Evolutionary conservation across 257 asterid species (phyloP), one percentile per base, ranked within the genome.

Genomic region (Solanum commersonii): DNA sequence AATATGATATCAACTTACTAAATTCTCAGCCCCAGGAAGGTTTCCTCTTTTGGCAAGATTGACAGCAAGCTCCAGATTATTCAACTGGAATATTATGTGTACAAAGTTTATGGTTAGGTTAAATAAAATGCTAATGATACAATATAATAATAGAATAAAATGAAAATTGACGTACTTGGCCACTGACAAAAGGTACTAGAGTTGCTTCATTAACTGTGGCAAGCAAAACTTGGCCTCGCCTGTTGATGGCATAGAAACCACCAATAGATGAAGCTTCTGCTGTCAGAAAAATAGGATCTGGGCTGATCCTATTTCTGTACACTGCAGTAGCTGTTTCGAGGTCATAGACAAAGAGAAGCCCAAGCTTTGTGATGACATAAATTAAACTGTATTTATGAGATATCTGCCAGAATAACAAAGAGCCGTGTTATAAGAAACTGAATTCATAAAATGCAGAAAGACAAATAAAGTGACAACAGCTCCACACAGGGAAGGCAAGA

Each of bases 41-140:
- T 97, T 97, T 92, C 99, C 99, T 90, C 99, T 94, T 93, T 95
- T 97, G 86, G 99, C 99, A 87, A 97, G 98, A 91, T 92, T 97
- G 86, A 97, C 99, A 76, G 99, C 99, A 91, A 97, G 99, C 95
- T 97, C 99, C 93, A 97, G 95, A 92, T 97, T 97, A 91, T 96
- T 97, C 89, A 97, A 90, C 99, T 97, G 95, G 20, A 49, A 49
- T 31, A 82, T 46, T 16, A 49, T 49, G 73, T 81, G 88, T 13
- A 46, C 40, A 85, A 77, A 82, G 6, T 49, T 82, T 49, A 49
- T 27, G n/a, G 56, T 23, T 49, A 16, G 29, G 86, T 31, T 27
- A 46, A 33, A 46, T 34, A 73, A 86, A 86, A 73, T 22, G 46
- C 25, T 23, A 70, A 52, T 42, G 46, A 42, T 86, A 42, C 16